Conservation (phyloP, 2,329 filamentous ascomycete species). For the Trematosphaeria pertusa region DNA sequence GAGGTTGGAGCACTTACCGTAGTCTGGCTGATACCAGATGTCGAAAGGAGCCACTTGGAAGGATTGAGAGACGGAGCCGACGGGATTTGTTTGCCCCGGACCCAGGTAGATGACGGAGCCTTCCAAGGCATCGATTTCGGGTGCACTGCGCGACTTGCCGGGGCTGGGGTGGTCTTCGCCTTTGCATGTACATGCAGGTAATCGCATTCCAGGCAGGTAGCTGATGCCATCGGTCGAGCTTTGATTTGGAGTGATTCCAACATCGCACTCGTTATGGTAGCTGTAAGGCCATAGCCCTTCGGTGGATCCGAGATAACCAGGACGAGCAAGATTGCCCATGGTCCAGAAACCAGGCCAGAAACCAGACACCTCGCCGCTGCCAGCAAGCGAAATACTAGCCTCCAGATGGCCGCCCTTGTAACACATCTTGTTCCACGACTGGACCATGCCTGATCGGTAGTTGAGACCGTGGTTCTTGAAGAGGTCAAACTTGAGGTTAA, state of each 20-base stretch:
- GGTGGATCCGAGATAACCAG: constrained; percentile 72
- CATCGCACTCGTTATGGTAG: constrained; percentile 72
- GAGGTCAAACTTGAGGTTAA: constrained; percentile 70
- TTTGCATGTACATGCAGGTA: constrained; percentile 72
- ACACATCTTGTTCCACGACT: constrained; percentile 76
- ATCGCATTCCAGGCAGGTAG: constrained; percentile 71
- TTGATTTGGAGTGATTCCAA: constrained; percentile 75
- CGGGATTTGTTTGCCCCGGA: constrained; percentile 56
- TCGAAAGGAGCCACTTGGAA: constrained; percentile 74
- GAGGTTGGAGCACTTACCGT: no score
- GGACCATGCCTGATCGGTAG: constrained; percentile 76
- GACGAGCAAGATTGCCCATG: constrained; percentile 75
- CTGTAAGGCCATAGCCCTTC: constrained; percentile 79
- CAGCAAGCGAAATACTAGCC: constrained; percentile 73
- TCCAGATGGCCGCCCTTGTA: constrained; percentile 75
- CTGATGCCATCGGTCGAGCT: constrained; percentile 71
- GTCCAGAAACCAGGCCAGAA: constrained; percentile 81
- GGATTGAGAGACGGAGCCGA: constrained; percentile 71
- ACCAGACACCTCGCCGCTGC: constrained; percentile 69
- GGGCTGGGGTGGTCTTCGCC: constrained; percentile 70
- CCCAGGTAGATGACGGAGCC: constrained; percentile 65
- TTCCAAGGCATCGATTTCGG: constrained; percentile 76
- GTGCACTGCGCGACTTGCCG: constrained; percentile 70
- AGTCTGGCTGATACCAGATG: constrained; percentile 70
- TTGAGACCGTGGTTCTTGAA: constrained; percentile 70